These are phyloP conservation scores for Ustilago crameri DNA, from an alignment of 1,284 basidiomycete species.

Conservation along the genomic window DNA sequence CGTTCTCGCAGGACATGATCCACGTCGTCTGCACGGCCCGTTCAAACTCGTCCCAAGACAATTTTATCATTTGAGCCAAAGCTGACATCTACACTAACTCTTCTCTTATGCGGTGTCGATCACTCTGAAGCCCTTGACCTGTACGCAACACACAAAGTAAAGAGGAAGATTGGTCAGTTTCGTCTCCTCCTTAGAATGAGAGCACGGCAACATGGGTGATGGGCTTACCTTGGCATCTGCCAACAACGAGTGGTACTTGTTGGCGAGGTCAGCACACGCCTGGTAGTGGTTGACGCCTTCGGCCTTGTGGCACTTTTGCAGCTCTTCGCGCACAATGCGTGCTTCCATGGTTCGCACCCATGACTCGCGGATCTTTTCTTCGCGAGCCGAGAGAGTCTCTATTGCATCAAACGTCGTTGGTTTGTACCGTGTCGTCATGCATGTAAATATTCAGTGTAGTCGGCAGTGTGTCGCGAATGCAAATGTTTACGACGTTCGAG, in stretches of 20 bases:
- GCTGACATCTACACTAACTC: too few relatives aligned
- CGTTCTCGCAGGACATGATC: too few relatives aligned
- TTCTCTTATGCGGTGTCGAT: constrained; percentile 47
- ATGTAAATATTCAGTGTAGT: too few relatives aligned
- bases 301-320: constrained; percentile 87
- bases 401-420: background rate
- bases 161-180: background rate
- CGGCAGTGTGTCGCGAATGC: too few relatives aligned
- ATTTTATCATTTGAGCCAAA: too few relatives aligned
- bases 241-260: constrained; percentile 85
- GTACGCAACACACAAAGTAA: background rate
- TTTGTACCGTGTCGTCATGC: background rate
- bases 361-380: constrained; percentile 84
- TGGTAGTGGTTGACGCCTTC: constrained; percentile 78
- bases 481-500: too few relatives aligned
- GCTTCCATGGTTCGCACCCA: constrained; percentile 96
- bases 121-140: constrained; percentile 58
- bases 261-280: constrained; percentile 85
- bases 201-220: background rate
- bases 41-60: too few relatives aligned
- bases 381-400: constrained; percentile 72
- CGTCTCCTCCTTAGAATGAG: background rate
- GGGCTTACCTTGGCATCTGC: constrained; percentile 83
- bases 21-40: too few relatives aligned
- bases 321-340: constrained; percentile 86